Evolutionary conservation across 2,329 filamentous ascomycete species (phyloP), one percentile per base, ranked within the genome.

Genomic region (Pseudogymnoascus sp.): DNA sequence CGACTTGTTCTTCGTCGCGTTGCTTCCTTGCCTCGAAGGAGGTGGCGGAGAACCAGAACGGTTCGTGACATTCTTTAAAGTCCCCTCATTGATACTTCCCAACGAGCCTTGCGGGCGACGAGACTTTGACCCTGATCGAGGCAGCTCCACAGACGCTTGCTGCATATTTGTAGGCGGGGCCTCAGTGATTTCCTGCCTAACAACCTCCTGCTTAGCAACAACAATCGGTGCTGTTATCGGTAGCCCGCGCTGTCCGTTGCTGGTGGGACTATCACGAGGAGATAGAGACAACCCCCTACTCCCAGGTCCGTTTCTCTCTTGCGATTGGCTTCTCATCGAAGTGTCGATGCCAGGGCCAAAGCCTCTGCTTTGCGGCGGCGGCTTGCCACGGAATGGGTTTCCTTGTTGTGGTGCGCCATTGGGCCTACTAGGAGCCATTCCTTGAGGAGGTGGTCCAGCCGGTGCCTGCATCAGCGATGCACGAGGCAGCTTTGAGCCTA

Each of bases 81-180:
- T 74, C 3, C 81, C 79, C 66, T 91, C 88, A 25, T 82, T 82
- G 1, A 82, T 83, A 69, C 84, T 89, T 67, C 95, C 90, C 11
- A 90, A 78, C 0, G 89, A 89, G 28, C 82, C 82, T 71, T 88
- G 87, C 37, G 82, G 79, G 16, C 85, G 81, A 46, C 84, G 82
- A 25, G 83, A 76, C 62, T 77, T 78, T 3, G 77, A 76, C 61
- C 75, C 78, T n/a, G 80, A 78, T 31, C 80, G 75, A 12, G 46
- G 46, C 3, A 56, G 28, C 46, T 56, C 46, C 25, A 56, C 77
- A 74, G 37, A 70, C 72, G 63, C 74, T 68, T 68, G 77, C 74
- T 36, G 70, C 56, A 53, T 70, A 67, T 64, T 78, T 12, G 63
- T 25, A 16, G n/a, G 25, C 3, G 25, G 46, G 2, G 46, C 21